Evolutionary conservation across 768 basidiomycete genomes (phyloP).

Genomic region (Lactarius psammicola): DNA sequence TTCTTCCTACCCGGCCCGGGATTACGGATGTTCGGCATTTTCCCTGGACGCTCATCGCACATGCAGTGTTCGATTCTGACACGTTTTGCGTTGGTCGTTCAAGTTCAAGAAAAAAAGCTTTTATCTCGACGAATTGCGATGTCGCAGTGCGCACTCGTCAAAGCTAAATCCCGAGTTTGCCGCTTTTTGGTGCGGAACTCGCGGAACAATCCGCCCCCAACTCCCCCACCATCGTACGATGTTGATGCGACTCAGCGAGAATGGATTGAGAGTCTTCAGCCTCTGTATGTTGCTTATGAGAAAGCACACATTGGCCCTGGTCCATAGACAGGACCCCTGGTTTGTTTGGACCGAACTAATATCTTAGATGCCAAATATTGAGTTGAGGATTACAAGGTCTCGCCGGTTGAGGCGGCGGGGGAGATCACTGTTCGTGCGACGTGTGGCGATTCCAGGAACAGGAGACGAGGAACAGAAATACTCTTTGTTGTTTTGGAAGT

Average conservation of each 20-base stretch:
- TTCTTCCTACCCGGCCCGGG: too few relatives aligned
- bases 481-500: conserved; percentile 15
- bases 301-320: neutral
- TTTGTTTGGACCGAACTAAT: neutral
- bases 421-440: conserved; percentile 4
- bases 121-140: conserved; percentile 4
- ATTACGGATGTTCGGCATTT: too few relatives aligned
- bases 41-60: too few relatives aligned
- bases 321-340: neutral
- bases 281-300: neutral
- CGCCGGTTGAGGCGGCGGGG: conserved; percentile 14
- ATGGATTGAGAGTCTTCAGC: neutral
- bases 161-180: conserved; percentile 8
- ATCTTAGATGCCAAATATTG: conserved; percentile 10
- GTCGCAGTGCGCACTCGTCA: conserved; percentile 2
- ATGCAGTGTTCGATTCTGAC: neutral
- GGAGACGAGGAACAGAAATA: neutral
- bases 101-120: too few relatives aligned
- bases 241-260: neutral
- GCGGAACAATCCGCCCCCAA: neutral
- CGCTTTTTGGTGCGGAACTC: neutral
- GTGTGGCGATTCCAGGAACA: conserved; percentile 4
- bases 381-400: conserved; percentile 10
- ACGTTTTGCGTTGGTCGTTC: too few relatives aligned
- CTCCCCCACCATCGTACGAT: neutral